phyloP scores from a whole-genome alignment of 306 rosid species.

The Castanea mollissima region DNA sequence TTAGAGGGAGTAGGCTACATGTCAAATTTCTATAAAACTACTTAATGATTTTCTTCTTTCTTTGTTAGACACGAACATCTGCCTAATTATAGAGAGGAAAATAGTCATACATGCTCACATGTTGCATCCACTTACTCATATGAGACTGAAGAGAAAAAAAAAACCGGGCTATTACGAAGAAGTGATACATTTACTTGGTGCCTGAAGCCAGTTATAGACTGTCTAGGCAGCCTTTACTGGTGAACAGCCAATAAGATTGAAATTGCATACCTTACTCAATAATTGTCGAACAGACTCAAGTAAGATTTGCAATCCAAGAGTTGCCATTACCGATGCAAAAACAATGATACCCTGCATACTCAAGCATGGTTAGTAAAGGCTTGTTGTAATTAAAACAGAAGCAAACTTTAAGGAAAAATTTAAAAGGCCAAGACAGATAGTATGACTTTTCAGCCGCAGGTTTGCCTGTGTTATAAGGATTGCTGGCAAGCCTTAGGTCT shows the following conservation, averaged over 20 bases:
- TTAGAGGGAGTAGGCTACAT: neutral
- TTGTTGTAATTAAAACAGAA: neutral
- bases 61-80: neutral
- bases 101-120: neutral
- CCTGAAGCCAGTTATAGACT: neutral
- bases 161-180: too few species aligned
- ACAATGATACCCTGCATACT: slow-evolving; percentile 75
- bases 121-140: too few species aligned
- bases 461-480: neutral
- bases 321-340: slow-evolving; percentile 89
- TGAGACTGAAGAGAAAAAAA: too few species aligned
- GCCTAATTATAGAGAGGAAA: neutral
- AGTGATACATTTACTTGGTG: neutral
- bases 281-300: slow-evolving; percentile 59
- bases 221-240: neutral
- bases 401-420: neutral
- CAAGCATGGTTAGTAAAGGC: slow-evolving; percentile 13
- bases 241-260: neutral
- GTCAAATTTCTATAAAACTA: neutral
- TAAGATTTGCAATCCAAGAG: slow-evolving; percentile 74
- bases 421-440: neutral
- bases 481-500: too few species aligned
- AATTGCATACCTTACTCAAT: slow-evolving; percentile 32
- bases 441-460: neutral
- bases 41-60: neutral